Conservation (phyloP, 129 eudicot genomes). For the Centella asiatica region DNA sequence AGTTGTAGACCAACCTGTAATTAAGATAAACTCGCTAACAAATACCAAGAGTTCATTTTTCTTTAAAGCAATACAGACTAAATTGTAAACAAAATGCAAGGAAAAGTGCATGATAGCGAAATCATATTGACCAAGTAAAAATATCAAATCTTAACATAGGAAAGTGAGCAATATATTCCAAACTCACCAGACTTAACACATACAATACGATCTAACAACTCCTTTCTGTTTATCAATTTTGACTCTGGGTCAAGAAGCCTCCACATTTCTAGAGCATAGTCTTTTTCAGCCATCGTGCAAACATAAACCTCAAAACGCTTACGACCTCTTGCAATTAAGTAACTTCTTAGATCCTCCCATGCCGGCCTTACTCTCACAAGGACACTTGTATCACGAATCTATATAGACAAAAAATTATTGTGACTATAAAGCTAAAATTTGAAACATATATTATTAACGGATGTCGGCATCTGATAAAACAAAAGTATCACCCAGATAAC, state of each 20-base stretch:
- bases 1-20: too few relatives aligned
- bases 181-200: slow-evolving; percentile 90
- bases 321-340: slow-evolving; percentile 95
- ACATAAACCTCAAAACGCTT: slow-evolving; percentile 99
- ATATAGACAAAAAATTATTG: slow-evolving; percentile 1
- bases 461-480: slow-evolving; percentile 1
- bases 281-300: slow-evolving; percentile 99
- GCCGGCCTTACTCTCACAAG: slow-evolving; percentile 98
- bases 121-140: too few relatives aligned
- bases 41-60: too few relatives aligned
- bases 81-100: too few relatives aligned
- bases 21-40: too few relatives aligned
- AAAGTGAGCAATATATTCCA: background rate
- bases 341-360: slow-evolving; percentile 97
- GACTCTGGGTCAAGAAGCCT: slow-evolving; percentile 98
- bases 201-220: slow-evolving; percentile 68
- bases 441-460: background rate
- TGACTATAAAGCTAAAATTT: background rate
- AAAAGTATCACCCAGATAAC: background rate
- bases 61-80: too few relatives aligned
- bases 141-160: too few relatives aligned
- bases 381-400: slow-evolving; percentile 99
- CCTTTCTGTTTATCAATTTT: slow-evolving; percentile 64
- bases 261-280: slow-evolving; percentile 99
- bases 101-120: too few relatives aligned